phyloP scores from a whole-genome alignment of 495 filamentous ascomycete genomes.

The Bryoglossum gracile region DNA sequence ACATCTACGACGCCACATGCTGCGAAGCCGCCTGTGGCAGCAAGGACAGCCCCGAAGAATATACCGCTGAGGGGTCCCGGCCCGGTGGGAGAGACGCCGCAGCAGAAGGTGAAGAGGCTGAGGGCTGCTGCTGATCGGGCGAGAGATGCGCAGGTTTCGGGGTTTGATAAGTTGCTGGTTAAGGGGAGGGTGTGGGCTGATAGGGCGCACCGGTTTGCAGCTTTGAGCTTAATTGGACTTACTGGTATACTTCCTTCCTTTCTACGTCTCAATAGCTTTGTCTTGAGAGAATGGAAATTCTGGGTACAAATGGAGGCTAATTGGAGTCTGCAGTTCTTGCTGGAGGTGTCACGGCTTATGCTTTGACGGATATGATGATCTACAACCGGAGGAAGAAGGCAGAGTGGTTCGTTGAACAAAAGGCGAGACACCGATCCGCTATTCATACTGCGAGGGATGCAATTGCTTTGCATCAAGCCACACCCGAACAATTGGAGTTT shows the following conservation, averaged over 20 bases:
- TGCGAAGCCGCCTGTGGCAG: constrained; percentile 43
- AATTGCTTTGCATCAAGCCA: constrained; percentile 54
- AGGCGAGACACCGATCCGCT: constrained; percentile 44
- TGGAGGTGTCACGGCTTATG: constrained; percentile 67
- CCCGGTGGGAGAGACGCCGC: constrained; percentile 61
- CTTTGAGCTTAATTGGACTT: constrained; percentile 65
- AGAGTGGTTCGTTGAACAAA: constrained; percentile 60
- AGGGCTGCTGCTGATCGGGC: constrained; percentile 70
- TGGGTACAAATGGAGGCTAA: constrained; percentile 10
- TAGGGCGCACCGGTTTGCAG: constrained; percentile 70
- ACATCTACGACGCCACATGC: constrained; percentile 88
- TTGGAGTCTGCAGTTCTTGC: constrained; percentile 50
- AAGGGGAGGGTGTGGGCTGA: constrained; percentile 70
- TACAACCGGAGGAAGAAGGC: constrained; percentile 68
- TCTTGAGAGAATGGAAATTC: not conserved
- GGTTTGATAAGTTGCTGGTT: constrained; percentile 62
- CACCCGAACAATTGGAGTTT: constrained; percentile 44
- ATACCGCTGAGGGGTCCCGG: constrained; percentile 22
- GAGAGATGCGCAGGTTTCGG: constrained; percentile 54
- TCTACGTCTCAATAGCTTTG: not conserved
- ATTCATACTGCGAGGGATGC: constrained; percentile 50
- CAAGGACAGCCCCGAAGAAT: constrained; percentile 24
- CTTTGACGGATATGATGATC: constrained; percentile 76
- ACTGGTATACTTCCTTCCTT: constrained; percentile 54
- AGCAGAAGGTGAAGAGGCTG: constrained; percentile 81